phyloP scores from a whole-genome alignment of 2,329 filamentous ascomycete species.

The Hypocreales sp. region DNA sequence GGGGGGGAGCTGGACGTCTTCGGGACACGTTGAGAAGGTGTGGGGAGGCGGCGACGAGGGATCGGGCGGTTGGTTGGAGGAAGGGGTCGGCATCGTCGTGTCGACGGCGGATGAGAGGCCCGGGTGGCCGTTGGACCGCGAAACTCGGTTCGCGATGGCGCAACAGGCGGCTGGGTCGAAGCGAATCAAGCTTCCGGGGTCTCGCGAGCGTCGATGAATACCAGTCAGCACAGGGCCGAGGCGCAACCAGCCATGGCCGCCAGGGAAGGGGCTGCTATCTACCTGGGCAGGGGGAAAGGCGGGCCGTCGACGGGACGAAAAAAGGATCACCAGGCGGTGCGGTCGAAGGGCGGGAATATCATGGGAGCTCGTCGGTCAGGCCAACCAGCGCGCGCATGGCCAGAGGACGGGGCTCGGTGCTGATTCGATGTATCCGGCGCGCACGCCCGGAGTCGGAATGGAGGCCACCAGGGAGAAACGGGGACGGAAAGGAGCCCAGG shows the following conservation, averaged over 20 bases:
- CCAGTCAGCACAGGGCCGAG: no score
- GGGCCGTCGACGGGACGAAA: neutral
- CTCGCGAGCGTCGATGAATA: no score
- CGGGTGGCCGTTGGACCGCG: neutral
- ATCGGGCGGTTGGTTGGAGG: constrained; percentile 23
- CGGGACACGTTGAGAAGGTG: constrained; percentile 26
- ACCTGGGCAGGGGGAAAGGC: neutral
- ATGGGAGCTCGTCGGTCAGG: constrained; percentile 2
- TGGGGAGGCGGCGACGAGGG: constrained; percentile 20
- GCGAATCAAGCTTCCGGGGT: no score
- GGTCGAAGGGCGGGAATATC: constrained; percentile 1
- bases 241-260: no score
- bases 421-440: no score
- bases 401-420: no score
- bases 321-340: neutral
- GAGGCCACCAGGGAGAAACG: no score
- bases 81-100: constrained; percentile 29
- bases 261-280: no score
- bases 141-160: no score
- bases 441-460: no score
- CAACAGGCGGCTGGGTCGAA: no score
- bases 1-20: constrained; percentile 18
- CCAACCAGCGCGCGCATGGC: constrained; percentile 2
- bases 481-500: no score
- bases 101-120: neutral